Base-by-base conservation (phyloP, 2,329 filamentous ascomycete genomes). In the Penicillium occitanis region DNA sequence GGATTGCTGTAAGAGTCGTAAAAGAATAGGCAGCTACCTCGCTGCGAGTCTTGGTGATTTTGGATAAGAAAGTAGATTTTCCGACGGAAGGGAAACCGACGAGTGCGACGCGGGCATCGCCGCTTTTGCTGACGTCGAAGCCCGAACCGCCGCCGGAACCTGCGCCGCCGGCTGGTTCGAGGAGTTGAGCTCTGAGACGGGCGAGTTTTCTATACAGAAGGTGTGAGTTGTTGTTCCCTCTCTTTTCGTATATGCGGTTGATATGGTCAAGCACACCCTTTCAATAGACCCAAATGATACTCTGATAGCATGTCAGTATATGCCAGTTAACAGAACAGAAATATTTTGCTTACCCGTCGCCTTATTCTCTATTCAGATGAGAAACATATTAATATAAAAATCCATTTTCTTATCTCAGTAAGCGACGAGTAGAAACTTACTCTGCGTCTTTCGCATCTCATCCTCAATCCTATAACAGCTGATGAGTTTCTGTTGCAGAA, bases 1-100 rank as follows among this genome's bases (percentile, higher is more conserved):
- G 95, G 71, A 99, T 99, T 42, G 95, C 96, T 10, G 95, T 99
- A 53, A 99, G 84, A 1, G 95, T 99, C 11, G 95, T 99, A 87
- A 99, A 99, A 65, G 94, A 89, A 77, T 99, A 99, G 0, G 95
- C 91, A 0, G 95, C 95, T 33, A 97, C 93, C 78, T 97, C 94
- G 61, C 93, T 97, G 75, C 92, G 93, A 46, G 96, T 99, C 82
- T 97, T 98, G 60, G 95, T 99, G 77, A 99, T 96, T 76, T 98
- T 97, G 59, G 93, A 97, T n/a, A 99, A 79, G 76, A 99, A 98
- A 0, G 95, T 99, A 2, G 95, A 99, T 83, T 99, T 99, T 77
- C 95, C 95, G 61, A 99, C 95, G 0, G 96, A 99, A 0, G 96
- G 95, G 73, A 99, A 99, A n/a, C 95, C 95, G 63, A 99, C 96